Evolutionary conservation across 345 rosid genomes (phyloP), one percentile per base, ranked within the genome.

Genomic region (Draba incana): DNA sequence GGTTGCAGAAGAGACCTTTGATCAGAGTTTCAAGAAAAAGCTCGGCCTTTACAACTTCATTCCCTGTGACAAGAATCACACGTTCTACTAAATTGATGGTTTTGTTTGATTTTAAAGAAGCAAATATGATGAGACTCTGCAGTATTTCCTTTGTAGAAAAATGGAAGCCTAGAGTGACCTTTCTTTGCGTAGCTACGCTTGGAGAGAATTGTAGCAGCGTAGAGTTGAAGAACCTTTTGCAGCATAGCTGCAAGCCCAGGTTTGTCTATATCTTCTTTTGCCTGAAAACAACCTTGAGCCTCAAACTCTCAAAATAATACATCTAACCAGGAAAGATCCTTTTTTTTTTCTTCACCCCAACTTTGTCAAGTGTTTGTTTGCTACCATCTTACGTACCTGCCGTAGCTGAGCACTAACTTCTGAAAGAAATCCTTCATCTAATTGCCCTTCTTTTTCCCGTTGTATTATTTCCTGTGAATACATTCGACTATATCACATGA

Each of bases 171-270:
- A 28, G 8, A 39, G 45, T 53, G 31, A 53, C 98, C 97, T 86
- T 88, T 88, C 80, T 85, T 86, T 49, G 96, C 97, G 77, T 88
- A 93, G 78, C 97, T 90, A 72, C 92, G 96, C 71, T 84, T 90
- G 7, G 96, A 93, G 52, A 93, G 96, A 68, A 81, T 44, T 10
- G 6, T 81, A 47, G 94, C 86, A 73, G 98, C 96, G 76, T 90
- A 93, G 64, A 88, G 85, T 77, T 88, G 97, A 66, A 93, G 79
- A 70, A 90, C 96, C 71, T 90, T 93, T 78, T 84, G 98, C 71
- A 93, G 70, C 98, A 90, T 93, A 46, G 97, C 96, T 52, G 71
- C 84, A 50, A 90, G 92, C 58, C 98, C 97, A 4, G 97, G 98
- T 77, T 87, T 93, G 76, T 90, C 96, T 61, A 62, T 79, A 71